Evolutionary conservation across 192 early-diverging fungal genomes (phyloP).

Genomic region (Coemansia sp.): DNA sequence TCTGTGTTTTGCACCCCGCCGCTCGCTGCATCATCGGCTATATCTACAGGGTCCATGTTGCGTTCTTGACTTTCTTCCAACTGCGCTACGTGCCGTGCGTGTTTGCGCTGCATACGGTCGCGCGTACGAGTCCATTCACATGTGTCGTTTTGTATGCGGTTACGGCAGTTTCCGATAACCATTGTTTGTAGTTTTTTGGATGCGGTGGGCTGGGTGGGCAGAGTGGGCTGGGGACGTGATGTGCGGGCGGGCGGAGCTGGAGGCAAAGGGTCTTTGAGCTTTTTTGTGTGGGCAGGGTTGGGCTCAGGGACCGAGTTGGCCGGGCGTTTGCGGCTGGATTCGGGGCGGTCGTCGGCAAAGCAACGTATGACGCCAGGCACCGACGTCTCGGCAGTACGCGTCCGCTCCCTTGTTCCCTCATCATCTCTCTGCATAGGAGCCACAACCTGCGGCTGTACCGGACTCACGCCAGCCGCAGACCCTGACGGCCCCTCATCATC

Average conservation of each 20-base stretch:
- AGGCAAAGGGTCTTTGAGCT: no score
- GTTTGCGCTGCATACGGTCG: constrained; percentile 20
- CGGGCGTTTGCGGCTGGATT: background rate
- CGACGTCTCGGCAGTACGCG: constrained; percentile 5
- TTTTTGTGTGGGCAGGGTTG: background rate
- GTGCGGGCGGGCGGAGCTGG: background rate
- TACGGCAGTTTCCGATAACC: constrained; percentile 33
- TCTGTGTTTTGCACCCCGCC: constrained; percentile 27
- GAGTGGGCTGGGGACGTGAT: no score
- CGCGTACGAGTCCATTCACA: constrained; percentile 20
- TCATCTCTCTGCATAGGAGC: background rate
- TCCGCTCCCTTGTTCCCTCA: background rate
- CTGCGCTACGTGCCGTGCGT: constrained; percentile 7
- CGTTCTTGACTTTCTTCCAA: constrained; percentile 17
- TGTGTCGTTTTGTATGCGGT: constrained; percentile 29
- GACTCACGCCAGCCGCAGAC: background rate
- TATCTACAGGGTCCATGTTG: background rate
- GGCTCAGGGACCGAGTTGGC: background rate
- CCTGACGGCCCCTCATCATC: background rate
- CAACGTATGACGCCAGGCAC: constrained; percentile 29
- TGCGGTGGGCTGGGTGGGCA: background rate
- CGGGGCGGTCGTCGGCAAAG: constrained; percentile 4
- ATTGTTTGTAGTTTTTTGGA: constrained; percentile 21
- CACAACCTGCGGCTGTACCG: constrained; percentile 3
- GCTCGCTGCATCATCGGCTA: constrained; percentile 6